Conservation (phyloP, 2,329 filamentous ascomycete species). For the Colletotrichum sp. region DNA sequence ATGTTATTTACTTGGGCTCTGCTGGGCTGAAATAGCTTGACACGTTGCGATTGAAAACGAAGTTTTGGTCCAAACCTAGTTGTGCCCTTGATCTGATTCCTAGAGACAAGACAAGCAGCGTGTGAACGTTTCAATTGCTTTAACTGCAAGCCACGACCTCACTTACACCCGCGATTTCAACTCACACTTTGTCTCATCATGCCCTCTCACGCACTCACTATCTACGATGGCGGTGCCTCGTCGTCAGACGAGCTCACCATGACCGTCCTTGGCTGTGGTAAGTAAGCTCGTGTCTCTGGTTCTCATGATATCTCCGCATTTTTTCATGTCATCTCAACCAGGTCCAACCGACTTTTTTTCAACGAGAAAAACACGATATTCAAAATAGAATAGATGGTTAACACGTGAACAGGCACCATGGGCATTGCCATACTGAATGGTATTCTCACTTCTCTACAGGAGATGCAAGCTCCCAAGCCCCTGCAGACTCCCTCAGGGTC, state of each 20-base stretch:
- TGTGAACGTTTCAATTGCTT: not conserved
- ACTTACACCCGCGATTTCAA: constrained; percentile 6
- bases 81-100: not conserved
- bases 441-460: constrained; percentile 73
- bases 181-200: constrained; percentile 24
- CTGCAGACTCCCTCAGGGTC: constrained; percentile 44
- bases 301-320: not conserved
- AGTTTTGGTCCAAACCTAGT: not conserved
- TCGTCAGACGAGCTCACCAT: constrained; percentile 65
- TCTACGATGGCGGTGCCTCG: constrained; percentile 30
- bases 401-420: constrained; percentile 69
- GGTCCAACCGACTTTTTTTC: not conserved
- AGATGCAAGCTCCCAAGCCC: constrained; percentile 49
- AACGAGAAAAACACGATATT: not conserved
- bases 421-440: constrained; percentile 84
- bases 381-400: not conserved
- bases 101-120: not conserved
- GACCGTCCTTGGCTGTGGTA: constrained; percentile 83
- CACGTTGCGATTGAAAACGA: not conserved
- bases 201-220: constrained; percentile 24
- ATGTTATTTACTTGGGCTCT: not conserved
- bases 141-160: not conserved
- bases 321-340: not conserved
- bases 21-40: not conserved
- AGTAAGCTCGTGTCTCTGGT: constrained; percentile 32